Base-by-base conservation (phyloP, 140 eudicot species). In the Bidens hawaiensis region DNA sequence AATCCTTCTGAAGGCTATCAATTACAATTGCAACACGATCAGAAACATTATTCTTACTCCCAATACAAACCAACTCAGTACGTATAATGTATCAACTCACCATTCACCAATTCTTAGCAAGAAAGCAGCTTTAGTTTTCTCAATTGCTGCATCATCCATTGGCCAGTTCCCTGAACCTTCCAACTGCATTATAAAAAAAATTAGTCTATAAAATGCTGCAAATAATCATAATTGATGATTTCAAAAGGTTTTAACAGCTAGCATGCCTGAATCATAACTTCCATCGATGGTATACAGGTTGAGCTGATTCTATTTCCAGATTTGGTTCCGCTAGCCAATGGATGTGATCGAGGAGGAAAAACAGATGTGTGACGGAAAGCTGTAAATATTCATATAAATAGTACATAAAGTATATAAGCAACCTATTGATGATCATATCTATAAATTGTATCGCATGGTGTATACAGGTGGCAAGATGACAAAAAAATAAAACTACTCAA, bases 161-260 rank as follows among this genome's bases (percentile, higher is more conserved):
- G 94, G 98, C 98, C 96, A 90, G 60, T 84, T 82, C 23, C 98
- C 98, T 27, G 98, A 90, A 64, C 98, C 98, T 82, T 90, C 98
- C 76, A 90, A 81, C 98, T 90, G 64, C 50, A 71, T 62, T 70
- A 52, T 34, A 38, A 40, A 33, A 16, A 81, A 27, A 24, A 63
- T 25, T 46, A 47, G 33, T 28, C 33, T 5, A 28, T 28, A 28
- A 28, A 28, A 2, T 28, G 33, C 33, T 28, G 5, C 33, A 28
- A 28, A 2, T 28, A 28, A 6, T 18, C 4, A 2, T 28, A 28
- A 28, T 5, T 28, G 33, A 28, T 5, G 5, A 28, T 5, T 28
- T 28, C 33, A 5, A 28, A 28, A n/a, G n/a, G n/a, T n/a, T 28
- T 28, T 5, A 28, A 28, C 33, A 28, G 3, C 33, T 28, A 28